These are phyloP conservation scores for Austroboletus niveus DNA, from an alignment of 1,284 basidiomycete species.

Conservation along the genomic window DNA sequence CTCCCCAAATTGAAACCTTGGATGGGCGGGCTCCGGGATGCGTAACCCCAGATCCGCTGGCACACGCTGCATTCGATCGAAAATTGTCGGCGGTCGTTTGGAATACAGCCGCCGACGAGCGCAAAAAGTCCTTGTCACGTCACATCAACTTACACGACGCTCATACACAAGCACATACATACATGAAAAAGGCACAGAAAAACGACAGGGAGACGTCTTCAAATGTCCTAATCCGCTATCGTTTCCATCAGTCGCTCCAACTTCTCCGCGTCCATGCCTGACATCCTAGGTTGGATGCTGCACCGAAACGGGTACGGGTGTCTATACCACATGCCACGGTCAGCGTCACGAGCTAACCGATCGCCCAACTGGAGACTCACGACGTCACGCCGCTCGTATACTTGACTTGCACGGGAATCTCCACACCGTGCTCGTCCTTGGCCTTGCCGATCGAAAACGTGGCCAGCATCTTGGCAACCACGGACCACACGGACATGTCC, in stretches of 20 bases:
- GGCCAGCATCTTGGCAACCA: slow-evolving; percentile 17
- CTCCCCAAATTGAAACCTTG: no score
- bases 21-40: no score
- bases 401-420: slow-evolving; percentile 20
- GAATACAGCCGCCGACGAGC: no score
- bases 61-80: no score
- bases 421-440: slow-evolving; percentile 21
- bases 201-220: no score
- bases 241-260: slow-evolving; percentile 19
- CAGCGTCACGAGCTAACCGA: neutral
- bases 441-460: slow-evolving; percentile 15
- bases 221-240: neutral
- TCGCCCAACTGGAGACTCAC: slow-evolving; percentile 14
- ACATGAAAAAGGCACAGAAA: neutral
- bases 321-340: slow-evolving; percentile 2
- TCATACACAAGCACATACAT: no score
- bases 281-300: slow-evolving; percentile 14
- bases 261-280: slow-evolving; percentile 4
- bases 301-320: slow-evolving; percentile 23
- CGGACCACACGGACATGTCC: slow-evolving; percentile 17
- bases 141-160: no score
- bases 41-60: no score
- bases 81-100: no score
- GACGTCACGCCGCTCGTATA: slow-evolving; percentile 8
- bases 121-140: no score